Conservation (phyloP, 2,329 filamentous ascomycete species). For the Colletotrichum musicola region DNA sequence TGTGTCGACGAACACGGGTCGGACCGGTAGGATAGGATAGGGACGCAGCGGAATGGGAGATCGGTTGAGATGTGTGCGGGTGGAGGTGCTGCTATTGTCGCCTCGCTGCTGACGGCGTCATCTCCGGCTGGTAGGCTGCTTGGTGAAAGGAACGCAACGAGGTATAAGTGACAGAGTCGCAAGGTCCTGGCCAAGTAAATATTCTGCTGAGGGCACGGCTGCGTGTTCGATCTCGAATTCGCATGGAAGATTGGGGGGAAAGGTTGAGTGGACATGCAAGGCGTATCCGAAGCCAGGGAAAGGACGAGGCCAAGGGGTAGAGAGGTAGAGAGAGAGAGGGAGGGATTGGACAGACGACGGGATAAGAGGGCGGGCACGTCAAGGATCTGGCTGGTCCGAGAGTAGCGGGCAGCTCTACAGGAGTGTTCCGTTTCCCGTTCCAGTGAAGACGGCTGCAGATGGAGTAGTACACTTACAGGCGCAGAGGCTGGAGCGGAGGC, state of each 20-base stretch:
- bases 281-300: slow-evolving; percentile 9
- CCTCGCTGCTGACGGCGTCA: slow-evolving; percentile 28
- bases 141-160: neutral
- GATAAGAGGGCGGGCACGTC: too few species aligned
- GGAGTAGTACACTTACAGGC: too few species aligned
- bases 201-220: neutral
- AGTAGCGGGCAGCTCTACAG: too few species aligned
- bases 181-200: neutral
- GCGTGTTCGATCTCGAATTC: slow-evolving; percentile 28
- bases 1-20: neutral
- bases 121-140: slow-evolving; percentile 11
- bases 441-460: too few species aligned
- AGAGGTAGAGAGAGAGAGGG: too few species aligned
- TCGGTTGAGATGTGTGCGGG: neutral
- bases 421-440: too few species aligned
- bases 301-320: neutral
- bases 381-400: too few species aligned
- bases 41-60: neutral
- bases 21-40: neutral
- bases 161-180: neutral
- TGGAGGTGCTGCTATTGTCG: slow-evolving; percentile 23
- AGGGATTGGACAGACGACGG: too few species aligned
- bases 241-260: slow-evolving; percentile 10
- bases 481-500: too few species aligned
- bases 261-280: slow-evolving; percentile 14